Evolutionary conservation across 768 basidiomycete species (phyloP).

Genomic region (Kwoniella europaea): DNA sequence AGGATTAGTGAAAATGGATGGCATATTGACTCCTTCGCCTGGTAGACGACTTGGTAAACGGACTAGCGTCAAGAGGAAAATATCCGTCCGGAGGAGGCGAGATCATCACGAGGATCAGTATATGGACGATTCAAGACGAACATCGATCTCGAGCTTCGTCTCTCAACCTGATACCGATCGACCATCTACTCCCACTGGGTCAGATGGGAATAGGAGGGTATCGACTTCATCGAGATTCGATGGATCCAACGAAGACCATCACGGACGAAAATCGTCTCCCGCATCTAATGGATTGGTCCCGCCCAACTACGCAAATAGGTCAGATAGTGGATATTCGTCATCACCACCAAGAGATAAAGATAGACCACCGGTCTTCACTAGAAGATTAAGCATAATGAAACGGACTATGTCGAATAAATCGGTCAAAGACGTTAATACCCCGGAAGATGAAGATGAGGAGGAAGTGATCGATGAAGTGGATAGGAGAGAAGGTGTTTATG

Average conservation of each 20-base stretch:
- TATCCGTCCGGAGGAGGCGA: neutral
- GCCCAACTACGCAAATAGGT: neutral
- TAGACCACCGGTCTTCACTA: constrained; percentile 4
- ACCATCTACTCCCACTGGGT: constrained; percentile 10
- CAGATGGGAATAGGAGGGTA: neutral
- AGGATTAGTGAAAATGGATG: constrained; percentile 47
- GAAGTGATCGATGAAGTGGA: constrained; percentile 40
- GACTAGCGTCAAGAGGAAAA: constrained; percentile 5
- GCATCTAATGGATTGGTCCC: constrained; percentile 9
- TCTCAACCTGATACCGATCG: constrained; percentile 14
- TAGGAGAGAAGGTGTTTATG: constrained; percentile 54
- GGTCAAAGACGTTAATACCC: constrained; percentile 1
- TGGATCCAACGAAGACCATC: constrained; percentile 4
- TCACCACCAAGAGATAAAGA: constrained; percentile 9
- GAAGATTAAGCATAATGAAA: constrained; percentile 39
- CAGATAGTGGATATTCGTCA: constrained; percentile 6
- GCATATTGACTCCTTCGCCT: constrained; percentile 31
- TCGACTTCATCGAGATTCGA: constrained; percentile 11
- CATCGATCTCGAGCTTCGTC: constrained; percentile 34
- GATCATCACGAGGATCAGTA: constrained; percentile 5
- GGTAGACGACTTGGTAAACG: neutral
- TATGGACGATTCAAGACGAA: constrained; percentile 25
- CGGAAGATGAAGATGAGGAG: constrained; percentile 31
- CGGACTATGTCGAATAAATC: constrained; percentile 40
- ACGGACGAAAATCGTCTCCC: neutral